Percentiles rank a stretch among this genome's conserved stretches.
These are phyloP conservation scores for Calvatia gigantea DNA, from an alignment of 768 basidiomycete genomes.

Conservation along the genomic window DNA sequence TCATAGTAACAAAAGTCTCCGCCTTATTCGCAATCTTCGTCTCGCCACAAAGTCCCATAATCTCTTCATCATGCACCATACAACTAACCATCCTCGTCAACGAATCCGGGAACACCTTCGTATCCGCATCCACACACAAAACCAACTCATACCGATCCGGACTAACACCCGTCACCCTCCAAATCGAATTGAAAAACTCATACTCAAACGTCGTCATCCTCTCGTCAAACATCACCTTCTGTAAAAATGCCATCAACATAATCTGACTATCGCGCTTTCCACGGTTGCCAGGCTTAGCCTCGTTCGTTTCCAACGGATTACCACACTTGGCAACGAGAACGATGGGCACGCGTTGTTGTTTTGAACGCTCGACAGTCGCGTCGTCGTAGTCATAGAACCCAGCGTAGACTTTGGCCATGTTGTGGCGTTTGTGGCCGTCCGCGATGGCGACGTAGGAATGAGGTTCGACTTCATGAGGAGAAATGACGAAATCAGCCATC, in stretches of 20 bases:
- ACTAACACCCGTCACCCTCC: slow-evolving; percentile 92
- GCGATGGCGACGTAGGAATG: slow-evolving; percentile 98
- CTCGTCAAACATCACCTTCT: slow-evolving; percentile 99
- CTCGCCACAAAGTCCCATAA: slow-evolving; percentile 99
- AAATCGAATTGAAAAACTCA: slow-evolving; percentile 98
- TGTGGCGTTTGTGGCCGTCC: slow-evolving; percentile 99
- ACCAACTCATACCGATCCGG: slow-evolving; percentile 96
- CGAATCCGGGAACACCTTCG: slow-evolving; percentile 98
- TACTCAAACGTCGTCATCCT: slow-evolving; percentile 99
- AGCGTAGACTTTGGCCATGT: slow-evolving; percentile 98
- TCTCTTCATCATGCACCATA: slow-evolving; percentile 95
- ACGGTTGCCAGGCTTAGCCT: slow-evolving; percentile 94
- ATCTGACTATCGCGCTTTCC: slow-evolving; percentile 99
- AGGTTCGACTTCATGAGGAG: slow-evolving; percentile 80
- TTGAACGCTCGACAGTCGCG: slow-evolving; percentile 81
- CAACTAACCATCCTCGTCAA: slow-evolving; percentile 93
- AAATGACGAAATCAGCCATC: slow-evolving; percentile 94
- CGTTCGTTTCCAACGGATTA: slow-evolving; percentile 84
- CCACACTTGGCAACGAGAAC: slow-evolving; percentile 95
- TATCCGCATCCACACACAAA: slow-evolving; percentile 96
- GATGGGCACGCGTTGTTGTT: slow-evolving; percentile 96
- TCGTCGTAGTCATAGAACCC: slow-evolving; percentile 97
- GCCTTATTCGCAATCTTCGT: slow-evolving; percentile 99
- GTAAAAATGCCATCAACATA: slow-evolving; percentile 94
- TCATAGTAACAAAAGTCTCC: slow-evolving; percentile 99